A percentile compares a stretch with the other conserved stretches of the same genome.
phyloP scores from a whole-genome alignment of 257 asterid genomes.

The Craterostigma plantagineum region DNA sequence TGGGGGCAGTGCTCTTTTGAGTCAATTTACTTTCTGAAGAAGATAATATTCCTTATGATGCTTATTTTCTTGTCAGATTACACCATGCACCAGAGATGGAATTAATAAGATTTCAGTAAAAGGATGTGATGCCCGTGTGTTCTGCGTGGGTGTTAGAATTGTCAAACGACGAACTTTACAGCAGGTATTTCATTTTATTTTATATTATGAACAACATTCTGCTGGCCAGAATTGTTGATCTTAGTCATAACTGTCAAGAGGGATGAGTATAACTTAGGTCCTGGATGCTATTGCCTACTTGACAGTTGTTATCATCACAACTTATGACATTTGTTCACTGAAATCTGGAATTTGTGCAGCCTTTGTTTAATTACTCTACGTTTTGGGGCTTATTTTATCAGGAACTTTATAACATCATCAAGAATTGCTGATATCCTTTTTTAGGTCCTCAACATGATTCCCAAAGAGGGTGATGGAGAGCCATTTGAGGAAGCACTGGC shows the following conservation, averaged over 20 bases:
- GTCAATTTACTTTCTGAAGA: too few species aligned
- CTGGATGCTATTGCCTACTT: too few species aligned
- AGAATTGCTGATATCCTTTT: conserved; percentile 1
- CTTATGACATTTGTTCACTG: too few species aligned
- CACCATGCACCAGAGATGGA: conserved; percentile 78
- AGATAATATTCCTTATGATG: conserved; percentile 8
- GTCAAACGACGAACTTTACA: conserved; percentile 74
- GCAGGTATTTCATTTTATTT: conserved; percentile 31
- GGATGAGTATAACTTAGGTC: too few species aligned
- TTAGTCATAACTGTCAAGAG: neutral
- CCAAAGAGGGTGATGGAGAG: conserved; percentile 86
- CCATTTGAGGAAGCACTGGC: conserved; percentile 78
- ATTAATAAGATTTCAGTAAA: conserved; percentile 68
- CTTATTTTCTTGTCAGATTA: conserved; percentile 53
- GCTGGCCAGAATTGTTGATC: neutral
- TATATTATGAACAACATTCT: neutral
- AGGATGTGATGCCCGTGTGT: conserved; percentile 81
- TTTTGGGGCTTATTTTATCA: too few species aligned
- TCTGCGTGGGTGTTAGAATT: conserved; percentile 84
- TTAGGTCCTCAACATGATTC: conserved; percentile 72
- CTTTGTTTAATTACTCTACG: too few species aligned
- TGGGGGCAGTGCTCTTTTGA: too few species aligned
- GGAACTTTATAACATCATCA: too few species aligned
- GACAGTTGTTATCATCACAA: too few species aligned
- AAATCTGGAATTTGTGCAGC: too few species aligned